Conservation (phyloP, 768 basidiomycete genomes). For the Hericium erinaceus region DNA sequence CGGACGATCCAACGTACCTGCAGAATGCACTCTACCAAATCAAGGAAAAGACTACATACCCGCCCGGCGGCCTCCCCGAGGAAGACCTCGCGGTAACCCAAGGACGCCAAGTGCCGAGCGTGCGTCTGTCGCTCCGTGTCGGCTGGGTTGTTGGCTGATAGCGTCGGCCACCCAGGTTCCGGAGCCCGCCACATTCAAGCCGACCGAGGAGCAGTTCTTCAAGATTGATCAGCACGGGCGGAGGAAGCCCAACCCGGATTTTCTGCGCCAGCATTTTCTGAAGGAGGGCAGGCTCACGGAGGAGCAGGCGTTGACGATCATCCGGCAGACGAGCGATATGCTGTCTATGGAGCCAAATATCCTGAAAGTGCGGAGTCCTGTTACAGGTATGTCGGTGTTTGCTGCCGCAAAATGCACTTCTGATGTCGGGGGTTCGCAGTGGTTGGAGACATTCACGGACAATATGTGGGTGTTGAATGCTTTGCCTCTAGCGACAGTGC, state of each 20-base stretch:
- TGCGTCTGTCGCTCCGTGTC: constrained; percentile 17
- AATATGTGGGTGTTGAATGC: constrained; percentile 57
- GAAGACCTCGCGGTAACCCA: constrained; percentile 14
- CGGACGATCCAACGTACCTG: constrained; percentile 9
- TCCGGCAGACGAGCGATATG: constrained; percentile 56
- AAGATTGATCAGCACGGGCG: constrained; percentile 41
- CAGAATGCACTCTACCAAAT: constrained; percentile 18
- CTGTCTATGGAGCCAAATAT: constrained; percentile 71
- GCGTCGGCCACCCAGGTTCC: constrained; percentile 41
- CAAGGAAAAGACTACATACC: constrained; percentile 22
- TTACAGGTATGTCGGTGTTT: constrained; percentile 59
- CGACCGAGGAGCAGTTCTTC: constrained; percentile 71
- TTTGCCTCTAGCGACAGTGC: not conserved
- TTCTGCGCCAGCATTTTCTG: constrained; percentile 83
- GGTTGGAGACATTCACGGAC: constrained; percentile 92
- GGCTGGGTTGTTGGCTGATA: not conserved
- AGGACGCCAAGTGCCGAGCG: constrained; percentile 24
- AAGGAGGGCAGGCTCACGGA: constrained; percentile 76
- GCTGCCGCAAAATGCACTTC: not conserved
- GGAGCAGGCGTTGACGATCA: constrained; percentile 72
- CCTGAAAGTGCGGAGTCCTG: constrained; percentile 76
- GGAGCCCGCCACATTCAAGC: constrained; percentile 51
- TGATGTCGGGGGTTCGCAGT: constrained; percentile 36
- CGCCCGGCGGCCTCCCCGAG: constrained; percentile 16
- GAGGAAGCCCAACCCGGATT: constrained; percentile 59